Evolutionary conservation across 768 basidiomycete species (phyloP).

Genomic region (Mycena chlorophos): DNA sequence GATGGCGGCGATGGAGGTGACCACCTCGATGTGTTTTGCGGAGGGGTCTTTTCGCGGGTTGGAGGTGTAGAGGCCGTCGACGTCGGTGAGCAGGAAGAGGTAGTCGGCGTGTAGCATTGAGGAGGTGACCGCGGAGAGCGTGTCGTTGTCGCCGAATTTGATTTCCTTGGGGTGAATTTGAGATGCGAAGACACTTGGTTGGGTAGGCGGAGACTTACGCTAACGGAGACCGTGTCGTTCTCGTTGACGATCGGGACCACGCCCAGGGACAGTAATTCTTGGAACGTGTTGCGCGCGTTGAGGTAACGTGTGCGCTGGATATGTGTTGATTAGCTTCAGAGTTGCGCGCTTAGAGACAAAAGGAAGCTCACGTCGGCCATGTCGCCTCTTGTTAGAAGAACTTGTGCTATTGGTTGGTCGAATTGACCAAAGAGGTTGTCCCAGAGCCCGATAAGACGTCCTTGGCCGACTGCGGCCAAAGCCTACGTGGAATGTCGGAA

Average conservation of each 20-base stretch:
- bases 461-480: constrained; percentile 95
- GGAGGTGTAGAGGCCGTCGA: constrained; percentile 91
- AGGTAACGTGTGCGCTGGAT: constrained; percentile 91
- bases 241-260: constrained; percentile 99
- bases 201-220: constrained; percentile 59
- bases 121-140: constrained; percentile 93
- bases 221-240: constrained; percentile 97
- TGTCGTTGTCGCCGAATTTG: constrained; percentile 99
- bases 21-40: constrained; percentile 79
- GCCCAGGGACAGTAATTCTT: constrained; percentile 88
- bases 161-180: constrained; percentile 69
- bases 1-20: constrained; percentile 80
- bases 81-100: constrained; percentile 94
- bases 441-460: constrained; percentile 93
- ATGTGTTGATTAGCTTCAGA: not conserved
- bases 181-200: not conserved
- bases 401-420: constrained; percentile 93
- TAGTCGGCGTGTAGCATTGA: constrained; percentile 99
- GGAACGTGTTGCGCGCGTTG: constrained; percentile 95
- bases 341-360: not conserved
- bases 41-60: constrained; percentile 90
- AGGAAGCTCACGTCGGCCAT: constrained; percentile 81
- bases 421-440: constrained; percentile 94
- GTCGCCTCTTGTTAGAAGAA: constrained; percentile 91
- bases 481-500: constrained; percentile 65